phyloP scores from a whole-genome alignment of 306 rosid genomes.

The Argentina anserina region DNA sequence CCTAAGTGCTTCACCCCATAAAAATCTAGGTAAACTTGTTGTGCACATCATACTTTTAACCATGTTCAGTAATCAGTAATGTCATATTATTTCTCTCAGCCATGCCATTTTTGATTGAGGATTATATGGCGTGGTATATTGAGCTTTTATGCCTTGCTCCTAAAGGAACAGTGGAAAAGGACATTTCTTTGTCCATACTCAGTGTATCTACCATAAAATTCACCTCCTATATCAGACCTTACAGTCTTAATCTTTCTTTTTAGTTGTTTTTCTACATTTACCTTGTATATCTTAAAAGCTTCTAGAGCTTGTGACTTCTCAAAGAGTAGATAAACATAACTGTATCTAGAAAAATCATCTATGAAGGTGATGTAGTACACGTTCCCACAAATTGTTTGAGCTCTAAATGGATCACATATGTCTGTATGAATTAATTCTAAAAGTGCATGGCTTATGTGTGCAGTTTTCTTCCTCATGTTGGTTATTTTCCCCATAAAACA shows the following conservation, averaged over 20 bases:
- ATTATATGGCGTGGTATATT: not conserved
- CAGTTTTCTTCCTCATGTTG: no score
- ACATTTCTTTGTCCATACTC: not conserved
- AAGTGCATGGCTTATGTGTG: not conserved
- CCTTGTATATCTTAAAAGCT: constrained; percentile 9
- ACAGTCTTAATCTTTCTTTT: not conserved
- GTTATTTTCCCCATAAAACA: not conserved
- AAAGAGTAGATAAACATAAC: not conserved
- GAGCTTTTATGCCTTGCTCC: not conserved
- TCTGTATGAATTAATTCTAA: constrained; percentile 1
- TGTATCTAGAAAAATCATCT: not conserved
- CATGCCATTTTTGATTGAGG: not conserved
- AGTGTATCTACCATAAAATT: no score
- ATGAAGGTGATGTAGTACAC: not conserved
- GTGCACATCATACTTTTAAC: no score
- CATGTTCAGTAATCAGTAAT: no score
- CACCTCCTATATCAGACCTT: no score
- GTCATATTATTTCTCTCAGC: not conserved
- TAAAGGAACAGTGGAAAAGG: not conserved
- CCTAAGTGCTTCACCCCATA: no score
- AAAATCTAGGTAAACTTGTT: no score
- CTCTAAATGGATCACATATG: not conserved
- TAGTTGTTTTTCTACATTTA: not conserved
- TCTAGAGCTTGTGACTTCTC: not conserved
- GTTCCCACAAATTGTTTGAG: not conserved